Conservation (phyloP, 106 monocot genomes). For the Xerophyta viscosa region DNA sequence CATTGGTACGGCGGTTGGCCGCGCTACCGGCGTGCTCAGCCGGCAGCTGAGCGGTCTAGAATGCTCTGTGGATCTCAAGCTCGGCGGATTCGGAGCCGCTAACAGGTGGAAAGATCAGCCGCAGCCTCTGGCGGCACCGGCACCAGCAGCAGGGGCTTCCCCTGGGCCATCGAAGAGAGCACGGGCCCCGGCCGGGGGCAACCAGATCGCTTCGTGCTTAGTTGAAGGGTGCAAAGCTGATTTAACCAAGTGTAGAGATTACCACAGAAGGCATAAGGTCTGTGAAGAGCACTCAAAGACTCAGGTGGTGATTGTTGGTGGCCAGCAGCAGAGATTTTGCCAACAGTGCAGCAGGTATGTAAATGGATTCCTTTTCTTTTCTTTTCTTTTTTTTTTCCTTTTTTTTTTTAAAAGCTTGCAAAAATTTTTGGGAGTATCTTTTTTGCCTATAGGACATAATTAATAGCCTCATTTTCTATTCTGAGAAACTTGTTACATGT, state of each 20-base stretch:
- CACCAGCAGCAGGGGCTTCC: too few relatives aligned
- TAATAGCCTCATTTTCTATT: too few relatives aligned
- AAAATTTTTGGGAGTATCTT: too few relatives aligned
- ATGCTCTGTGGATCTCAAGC: constrained; percentile 42
- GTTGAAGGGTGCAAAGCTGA: constrained; percentile 64
- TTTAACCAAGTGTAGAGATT: constrained; percentile 54
- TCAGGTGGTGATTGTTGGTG: constrained; percentile 44
- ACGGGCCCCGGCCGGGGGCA: constrained; percentile 13
- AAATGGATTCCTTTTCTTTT: too few relatives aligned
- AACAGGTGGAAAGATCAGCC: constrained; percentile 28
- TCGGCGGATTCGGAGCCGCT: constrained; percentile 27
- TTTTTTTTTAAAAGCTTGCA: too few relatives aligned
- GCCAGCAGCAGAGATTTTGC: constrained; percentile 69
- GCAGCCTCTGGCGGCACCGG: not conserved
- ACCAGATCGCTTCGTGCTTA: constrained; percentile 30
- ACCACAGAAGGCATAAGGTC: constrained; percentile 67
- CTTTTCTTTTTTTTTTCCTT: too few relatives aligned
- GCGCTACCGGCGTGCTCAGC: not conserved
- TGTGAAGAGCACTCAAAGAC: constrained; percentile 70
- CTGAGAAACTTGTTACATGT: too few relatives aligned
- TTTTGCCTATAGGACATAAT: too few relatives aligned
- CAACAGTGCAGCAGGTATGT: constrained; percentile 89
- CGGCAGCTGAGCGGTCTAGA: constrained; percentile 4
- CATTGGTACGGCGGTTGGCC: constrained; percentile 1
- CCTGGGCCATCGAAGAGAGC: constrained; percentile 28